phyloP scores from a whole-genome alignment of 257 asterid species.

The Linaria vulgaris region DNA sequence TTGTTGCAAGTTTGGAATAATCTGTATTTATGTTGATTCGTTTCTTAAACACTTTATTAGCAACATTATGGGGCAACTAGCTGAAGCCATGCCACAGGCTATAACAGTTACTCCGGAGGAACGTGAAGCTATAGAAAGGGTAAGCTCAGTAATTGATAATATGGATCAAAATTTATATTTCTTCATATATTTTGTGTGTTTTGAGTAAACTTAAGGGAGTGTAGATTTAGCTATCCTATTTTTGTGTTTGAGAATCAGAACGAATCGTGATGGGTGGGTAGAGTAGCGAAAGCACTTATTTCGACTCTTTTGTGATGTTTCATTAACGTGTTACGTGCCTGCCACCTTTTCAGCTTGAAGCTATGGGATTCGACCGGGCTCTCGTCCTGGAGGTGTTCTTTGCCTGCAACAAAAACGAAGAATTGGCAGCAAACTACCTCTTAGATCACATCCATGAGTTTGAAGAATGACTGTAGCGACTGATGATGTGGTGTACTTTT shows the following conservation, averaged over 20 bases:
- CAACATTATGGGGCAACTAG: constrained; percentile 65
- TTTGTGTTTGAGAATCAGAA: too few species aligned
- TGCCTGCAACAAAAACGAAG: constrained; percentile 95
- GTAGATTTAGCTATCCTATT: too few species aligned
- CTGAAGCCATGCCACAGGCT: constrained; percentile 78
- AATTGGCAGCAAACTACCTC: constrained; percentile 90
- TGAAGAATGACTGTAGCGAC: constrained; percentile 43
- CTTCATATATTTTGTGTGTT: too few species aligned
- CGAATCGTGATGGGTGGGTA: too few species aligned
- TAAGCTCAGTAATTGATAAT: constrained; percentile 34
- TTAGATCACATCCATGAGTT: constrained; percentile 84
- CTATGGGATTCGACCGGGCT: constrained; percentile 83
- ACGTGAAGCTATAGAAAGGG: constrained; percentile 82
- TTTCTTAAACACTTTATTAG: constrained; percentile 25
- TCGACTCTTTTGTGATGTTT: background rate
- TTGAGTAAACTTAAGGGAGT: too few species aligned
- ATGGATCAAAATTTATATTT: too few species aligned
- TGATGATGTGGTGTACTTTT: too few species aligned
- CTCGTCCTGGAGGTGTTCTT: constrained; percentile 71
- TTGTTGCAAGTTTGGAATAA: background rate
- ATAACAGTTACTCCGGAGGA: constrained; percentile 84
- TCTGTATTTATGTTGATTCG: background rate
- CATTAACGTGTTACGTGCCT: too few species aligned
- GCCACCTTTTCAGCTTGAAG: constrained; percentile 61
- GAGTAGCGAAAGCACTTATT: too few species aligned